Conservation (phyloP, 2,329 filamentous ascomycete species). For the Clarireedia hainanense region DNA sequence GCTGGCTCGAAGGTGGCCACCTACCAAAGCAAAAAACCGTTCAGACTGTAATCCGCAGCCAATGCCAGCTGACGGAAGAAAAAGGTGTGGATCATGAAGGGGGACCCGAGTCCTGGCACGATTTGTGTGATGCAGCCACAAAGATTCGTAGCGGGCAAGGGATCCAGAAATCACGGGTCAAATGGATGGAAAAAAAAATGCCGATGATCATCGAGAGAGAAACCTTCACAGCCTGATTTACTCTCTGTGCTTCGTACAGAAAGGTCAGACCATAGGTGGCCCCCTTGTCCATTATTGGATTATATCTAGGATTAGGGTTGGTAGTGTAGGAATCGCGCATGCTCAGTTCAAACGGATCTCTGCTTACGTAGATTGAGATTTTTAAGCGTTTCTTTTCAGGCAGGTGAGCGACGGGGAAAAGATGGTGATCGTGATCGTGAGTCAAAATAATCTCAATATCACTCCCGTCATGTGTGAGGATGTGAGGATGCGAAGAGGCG, state of each 20-base stretch:
- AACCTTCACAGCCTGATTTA: not conserved
- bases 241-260: not conserved
- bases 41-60: no score
- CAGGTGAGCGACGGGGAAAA: not conserved
- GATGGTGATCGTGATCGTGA: not conserved
- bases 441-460: not conserved
- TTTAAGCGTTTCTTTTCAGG: not conserved
- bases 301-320: not conserved
- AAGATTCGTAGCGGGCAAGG: not conserved
- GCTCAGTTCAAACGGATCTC: not conserved
- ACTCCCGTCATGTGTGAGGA: not conserved
- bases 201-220: not conserved
- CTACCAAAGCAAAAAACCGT: no score
- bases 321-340: slow-evolving; percentile 3
- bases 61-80: no score
- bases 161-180: slow-evolving; percentile 3
- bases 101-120: no score
- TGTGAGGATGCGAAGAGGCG: not conserved
- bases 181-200: not conserved
- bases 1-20: no score
- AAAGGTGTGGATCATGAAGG: no score
- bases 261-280: slow-evolving; percentile 6
- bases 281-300: not conserved
- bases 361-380: slow-evolving; percentile 2
- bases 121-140: slow-evolving; percentile 5